Evolutionary conservation across 1,284 basidiomycete genomes (phyloP), one percentile per base, ranked within the genome.

Genomic region (Ustilago shanxiensis): DNA sequence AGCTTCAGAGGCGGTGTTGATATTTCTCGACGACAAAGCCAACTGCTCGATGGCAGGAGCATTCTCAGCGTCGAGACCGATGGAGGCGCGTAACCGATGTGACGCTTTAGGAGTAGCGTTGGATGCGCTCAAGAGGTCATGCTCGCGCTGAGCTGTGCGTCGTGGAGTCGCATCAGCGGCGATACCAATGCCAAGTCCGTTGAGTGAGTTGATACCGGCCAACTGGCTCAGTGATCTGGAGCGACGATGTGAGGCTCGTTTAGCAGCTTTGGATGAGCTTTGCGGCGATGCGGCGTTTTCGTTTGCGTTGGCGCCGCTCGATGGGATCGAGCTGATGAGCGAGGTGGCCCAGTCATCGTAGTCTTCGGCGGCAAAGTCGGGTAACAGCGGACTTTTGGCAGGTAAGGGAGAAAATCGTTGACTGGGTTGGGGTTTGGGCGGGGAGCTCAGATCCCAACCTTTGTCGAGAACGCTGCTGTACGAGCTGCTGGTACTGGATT

Each of bases 391-490:
- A 50, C 75, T 77, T 22, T 77, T 77, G 35, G 52, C 47, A 14
- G 63, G 62, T n/a, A 77, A 39, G 1, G 62, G 56, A 7, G 70
- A 60, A 24, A 57, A 44, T 7, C 50, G 13, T 13, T n/a, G 28
- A 3, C 26, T 16, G 20, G 51, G n/a, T 13, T 41, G 50, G 1
- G 44, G 35, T 47, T 51, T 64, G 29, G 59, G 60, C 11, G 55
- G 69, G 5, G 74, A 65, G 60, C 69, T 61, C 44, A 77, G 65
- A 22, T 77, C 74, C 67, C 69, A 79, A 16, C 62, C 74, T 51
- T 69, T 60, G 5, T 81, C 66, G 24, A 81, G 66, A 18, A 81
- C 79, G 45, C 74, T 77, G 60, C 74, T 77, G 57, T 81, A 81
- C 0, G 79, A 74, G 33, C 64, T 81, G 65, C 79, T 80, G 39